Base-by-base conservation (phyloP, 306 rosid species). In the Acacia confusa region DNA sequence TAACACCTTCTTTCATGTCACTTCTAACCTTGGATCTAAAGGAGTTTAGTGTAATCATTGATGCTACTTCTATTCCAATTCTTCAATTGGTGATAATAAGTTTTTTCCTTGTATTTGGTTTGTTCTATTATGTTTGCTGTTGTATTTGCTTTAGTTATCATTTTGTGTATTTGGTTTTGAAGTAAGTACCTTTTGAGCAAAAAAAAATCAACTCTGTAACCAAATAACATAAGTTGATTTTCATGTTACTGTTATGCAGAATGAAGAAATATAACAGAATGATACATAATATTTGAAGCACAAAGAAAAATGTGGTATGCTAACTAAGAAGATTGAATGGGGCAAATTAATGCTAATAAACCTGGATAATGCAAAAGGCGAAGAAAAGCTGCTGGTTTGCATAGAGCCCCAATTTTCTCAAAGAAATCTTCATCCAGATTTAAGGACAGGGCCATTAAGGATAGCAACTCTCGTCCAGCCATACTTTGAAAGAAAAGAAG, bases 291-390 rank as follows among this genome's bases (percentile, higher is more conserved):
- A 71, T 43, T 76, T 70, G 76, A 70, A 77, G 72, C 48, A 2
- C 25, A 32, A 16, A 24, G 65, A 43, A 53, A 76, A 40, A 30
- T n/a, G 7, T 28, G 73, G 20, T 20, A 52, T 40, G 83, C 55
- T 28, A 64, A 17, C 7, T 41, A 72, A 24, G 36, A 65, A 76
- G 55, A 44, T 67, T 65, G 17, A 61, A 58, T 15, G 28, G 66
- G 52, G 44, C n/a, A 36, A 70, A 55, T 47, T 10, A 69, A 25
- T 78, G 82, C 66, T 82, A 55, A 73, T 48, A 55, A 82, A 93
- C 96, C 97, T 90, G 97, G 93, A 85, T 94, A 92, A 58, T 77
- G 92, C 88, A 94, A 81, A 80, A 94, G 97, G 34, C 98, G 94
- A 83, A 94, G 94, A 81, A 79, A 79, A 27, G 88, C 81, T 24